Conservation (phyloP, 345 rosid species). For the Rhodomyrtus tomentosa region DNA sequence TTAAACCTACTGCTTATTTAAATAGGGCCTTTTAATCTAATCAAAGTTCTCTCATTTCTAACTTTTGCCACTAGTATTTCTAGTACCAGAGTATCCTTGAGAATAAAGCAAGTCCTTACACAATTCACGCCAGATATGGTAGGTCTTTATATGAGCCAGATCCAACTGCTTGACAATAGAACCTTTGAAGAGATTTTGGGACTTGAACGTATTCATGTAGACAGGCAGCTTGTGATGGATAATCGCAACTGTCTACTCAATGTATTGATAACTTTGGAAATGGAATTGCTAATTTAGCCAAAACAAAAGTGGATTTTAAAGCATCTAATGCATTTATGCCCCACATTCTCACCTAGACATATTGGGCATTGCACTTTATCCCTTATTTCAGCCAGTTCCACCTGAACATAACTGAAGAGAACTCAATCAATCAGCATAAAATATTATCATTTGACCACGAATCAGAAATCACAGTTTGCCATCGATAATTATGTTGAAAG, state of each 20-base stretch:
- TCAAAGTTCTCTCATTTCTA: neutral
- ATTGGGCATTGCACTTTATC: slow-evolving; percentile 79
- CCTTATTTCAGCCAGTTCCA: slow-evolving; percentile 48
- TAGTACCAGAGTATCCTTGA: neutral
- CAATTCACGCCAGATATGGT: neutral
- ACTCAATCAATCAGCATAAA: neutral
- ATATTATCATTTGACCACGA: neutral
- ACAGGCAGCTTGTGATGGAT: neutral
- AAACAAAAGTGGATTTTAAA: neutral
- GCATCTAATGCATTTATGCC: neutral
- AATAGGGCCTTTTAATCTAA: neutral
- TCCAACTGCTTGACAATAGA: neutral
- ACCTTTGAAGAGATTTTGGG: neutral
- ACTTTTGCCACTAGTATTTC: neutral
- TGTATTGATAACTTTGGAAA: neutral
- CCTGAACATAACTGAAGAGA: slow-evolving; percentile 7
- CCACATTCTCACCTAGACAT: slow-evolving; percentile 39
- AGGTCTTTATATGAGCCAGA: neutral
- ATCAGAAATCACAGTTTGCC: neutral
- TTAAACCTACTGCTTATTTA: neutral
- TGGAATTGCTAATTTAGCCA: neutral
- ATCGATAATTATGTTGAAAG: neutral
- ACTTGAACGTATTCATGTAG: neutral
- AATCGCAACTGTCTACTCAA: neutral
- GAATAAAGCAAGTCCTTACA: neutral